Evolutionary conservation across 2,329 filamentous ascomycete species (phyloP).

Genomic region (Podosphaera leucotricha): DNA sequence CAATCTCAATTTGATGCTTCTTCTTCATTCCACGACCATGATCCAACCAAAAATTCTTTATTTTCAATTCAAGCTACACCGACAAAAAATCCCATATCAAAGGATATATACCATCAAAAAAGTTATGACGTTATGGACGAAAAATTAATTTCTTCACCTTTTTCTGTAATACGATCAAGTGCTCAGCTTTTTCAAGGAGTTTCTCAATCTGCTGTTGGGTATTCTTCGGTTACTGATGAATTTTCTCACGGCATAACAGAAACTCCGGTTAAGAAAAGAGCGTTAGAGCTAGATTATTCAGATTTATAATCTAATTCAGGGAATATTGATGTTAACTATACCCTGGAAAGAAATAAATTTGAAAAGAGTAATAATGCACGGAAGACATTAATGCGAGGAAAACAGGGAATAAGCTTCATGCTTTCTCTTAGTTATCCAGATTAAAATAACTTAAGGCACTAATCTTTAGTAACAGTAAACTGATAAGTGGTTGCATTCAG

Average conservation of each 20-base stretch:
- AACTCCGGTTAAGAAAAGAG: conserved; percentile 10
- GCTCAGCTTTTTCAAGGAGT: conserved; percentile 10
- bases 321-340: background rate
- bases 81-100: conserved; percentile 6
- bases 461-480: no score
- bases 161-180: conserved; percentile 11
- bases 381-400: no score
- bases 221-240: conserved; percentile 1
- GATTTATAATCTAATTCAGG: background rate
- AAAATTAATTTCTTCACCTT: conserved; percentile 7
- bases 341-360: background rate
- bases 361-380: background rate
- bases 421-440: no score
- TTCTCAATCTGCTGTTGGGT: conserved; percentile 8
- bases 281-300: background rate
- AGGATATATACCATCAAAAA: conserved; percentile 1
- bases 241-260: conserved; percentile 8
- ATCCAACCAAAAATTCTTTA: conserved; percentile 5
- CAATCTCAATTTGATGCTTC: conserved; percentile 3
- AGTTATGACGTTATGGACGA: background rate
- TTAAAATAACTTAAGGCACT: no score
- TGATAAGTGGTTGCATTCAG: no score
- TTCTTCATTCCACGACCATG: background rate
- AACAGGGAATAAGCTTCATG: no score
- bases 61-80: conserved; percentile 14